A percentile compares a stretch with the other conserved stretches of the same genome.
Conservation (phyloP, 108 stramenopile genomes). For the Stephanodiscus minutulus region DNA sequence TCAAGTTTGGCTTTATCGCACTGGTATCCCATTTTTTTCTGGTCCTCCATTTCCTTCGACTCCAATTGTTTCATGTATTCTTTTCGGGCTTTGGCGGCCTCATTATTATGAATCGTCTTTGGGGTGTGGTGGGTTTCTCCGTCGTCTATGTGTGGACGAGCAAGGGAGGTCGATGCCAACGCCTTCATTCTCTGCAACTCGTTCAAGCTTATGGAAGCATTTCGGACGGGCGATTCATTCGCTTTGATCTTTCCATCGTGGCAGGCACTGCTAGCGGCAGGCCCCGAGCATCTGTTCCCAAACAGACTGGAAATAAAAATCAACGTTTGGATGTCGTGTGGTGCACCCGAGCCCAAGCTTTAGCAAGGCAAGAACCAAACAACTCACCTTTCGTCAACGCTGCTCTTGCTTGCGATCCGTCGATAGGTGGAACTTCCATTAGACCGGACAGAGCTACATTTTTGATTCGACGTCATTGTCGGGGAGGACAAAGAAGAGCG, state of each 20-base stretch:
- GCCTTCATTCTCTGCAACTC: slow-evolving; percentile 46
- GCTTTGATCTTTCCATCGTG: neutral
- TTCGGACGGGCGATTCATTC: slow-evolving; percentile 8
- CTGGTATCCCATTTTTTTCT: slow-evolving; percentile 50
- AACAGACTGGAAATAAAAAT: slow-evolving; percentile 32
- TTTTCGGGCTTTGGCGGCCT: slow-evolving; percentile 54
- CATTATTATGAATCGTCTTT: slow-evolving; percentile 11
- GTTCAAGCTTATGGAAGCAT: slow-evolving; percentile 22
- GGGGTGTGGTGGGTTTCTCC: neutral
- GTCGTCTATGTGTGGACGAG: slow-evolving; percentile 1
- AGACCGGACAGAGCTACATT: slow-evolving; percentile 37
- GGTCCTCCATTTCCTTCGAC: slow-evolving; percentile 54
- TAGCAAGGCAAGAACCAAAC: neutral
- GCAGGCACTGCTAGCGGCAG: slow-evolving; percentile 4
- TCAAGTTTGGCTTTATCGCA: slow-evolving; percentile 51
- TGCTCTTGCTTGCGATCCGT: slow-evolving; percentile 36
- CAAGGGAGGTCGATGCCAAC: slow-evolving; percentile 15
- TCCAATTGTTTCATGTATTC: slow-evolving; percentile 69
- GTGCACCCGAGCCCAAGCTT: neutral
- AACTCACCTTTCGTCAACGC: slow-evolving; percentile 49
- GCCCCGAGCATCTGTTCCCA: slow-evolving; percentile 23
- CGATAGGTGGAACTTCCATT: slow-evolving; percentile 43
- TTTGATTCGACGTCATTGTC: slow-evolving; percentile 32
- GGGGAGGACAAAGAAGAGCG: neutral
- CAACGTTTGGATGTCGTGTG: neutral